These are phyloP conservation scores for Castanopsis chinensis DNA, from an alignment of 306 rosid species.

Conservation along the genomic window DNA sequence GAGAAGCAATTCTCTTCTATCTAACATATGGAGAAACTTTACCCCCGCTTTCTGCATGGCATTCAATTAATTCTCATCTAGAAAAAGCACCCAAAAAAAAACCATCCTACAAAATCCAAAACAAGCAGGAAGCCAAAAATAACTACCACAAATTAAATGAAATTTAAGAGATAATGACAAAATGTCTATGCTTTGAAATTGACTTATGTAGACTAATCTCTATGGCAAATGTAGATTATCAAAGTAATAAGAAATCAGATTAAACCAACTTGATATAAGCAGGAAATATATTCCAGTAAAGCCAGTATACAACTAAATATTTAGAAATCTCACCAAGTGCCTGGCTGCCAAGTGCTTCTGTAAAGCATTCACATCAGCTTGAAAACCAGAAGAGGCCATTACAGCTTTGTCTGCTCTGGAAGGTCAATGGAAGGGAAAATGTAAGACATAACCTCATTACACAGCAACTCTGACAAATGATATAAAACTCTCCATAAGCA, in stretches of 20 bases:
- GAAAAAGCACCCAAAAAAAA: not conserved
- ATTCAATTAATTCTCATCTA: not conserved
- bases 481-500: slow-evolving; percentile 3
- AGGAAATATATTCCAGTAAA: not conserved
- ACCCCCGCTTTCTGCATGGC: not conserved
- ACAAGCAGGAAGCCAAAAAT: not conserved
- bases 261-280: not conserved
- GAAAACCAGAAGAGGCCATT: slow-evolving; percentile 97
- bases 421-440: slow-evolving; percentile 8
- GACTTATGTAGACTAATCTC: not conserved
- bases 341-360: slow-evolving; percentile 80
- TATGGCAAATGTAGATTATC: not conserved
- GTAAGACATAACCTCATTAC: not conserved
- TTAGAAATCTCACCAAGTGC: slow-evolving; percentile 65
- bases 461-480: not conserved
- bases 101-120: not conserved
- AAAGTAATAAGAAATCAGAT: not conserved
- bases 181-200: not conserved
- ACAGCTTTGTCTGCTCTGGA: slow-evolving; percentile 75
- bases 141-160: not conserved
- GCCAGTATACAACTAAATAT: not conserved
- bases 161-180: not conserved
- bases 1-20: not conserved
- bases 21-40: not conserved
- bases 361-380: slow-evolving; percentile 96